phyloP scores from a whole-genome alignment of 192 early-diverging fungal species.

The Umbelopsis vinacea region DNA sequence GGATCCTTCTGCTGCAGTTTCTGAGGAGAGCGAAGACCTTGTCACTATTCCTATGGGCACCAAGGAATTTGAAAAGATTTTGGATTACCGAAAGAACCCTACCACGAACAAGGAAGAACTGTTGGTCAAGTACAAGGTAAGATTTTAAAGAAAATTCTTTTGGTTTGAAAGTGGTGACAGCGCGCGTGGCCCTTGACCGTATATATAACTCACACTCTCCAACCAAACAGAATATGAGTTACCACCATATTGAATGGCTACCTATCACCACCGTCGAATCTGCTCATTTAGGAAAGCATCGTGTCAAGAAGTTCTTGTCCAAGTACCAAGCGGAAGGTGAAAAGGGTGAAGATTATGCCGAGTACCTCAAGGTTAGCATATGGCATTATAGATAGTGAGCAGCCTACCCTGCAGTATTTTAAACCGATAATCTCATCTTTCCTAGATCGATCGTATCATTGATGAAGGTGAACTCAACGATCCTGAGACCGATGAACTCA shows the following conservation, averaged over 20 bases:
- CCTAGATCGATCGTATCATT: conserved; percentile 81
- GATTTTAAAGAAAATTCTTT: background rate
- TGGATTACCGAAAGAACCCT: conserved; percentile 49
- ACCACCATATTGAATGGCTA: conserved; percentile 77
- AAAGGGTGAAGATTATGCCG: conserved; percentile 66
- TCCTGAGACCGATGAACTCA: conserved; percentile 47
- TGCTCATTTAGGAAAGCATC: conserved; percentile 66
- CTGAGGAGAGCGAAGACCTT: conserved; percentile 44
- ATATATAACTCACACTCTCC: too few relatives aligned
- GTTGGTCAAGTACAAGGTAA: conserved; percentile 82
- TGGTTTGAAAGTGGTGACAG: background rate
- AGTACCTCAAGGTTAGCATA: conserved; percentile 59
- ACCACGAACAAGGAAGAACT: conserved; percentile 62
- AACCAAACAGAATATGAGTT: conserved; percentile 59
- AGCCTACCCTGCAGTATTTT: background rate
- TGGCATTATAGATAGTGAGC: background rate
- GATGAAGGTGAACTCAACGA: conserved; percentile 79
- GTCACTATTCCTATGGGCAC: conserved; percentile 60
- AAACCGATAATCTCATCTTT: background rate
- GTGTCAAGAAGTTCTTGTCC: conserved; percentile 76
- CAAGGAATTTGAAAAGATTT: conserved; percentile 54
- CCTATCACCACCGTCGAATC: conserved; percentile 47
- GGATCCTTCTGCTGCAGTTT: conserved; percentile 8
- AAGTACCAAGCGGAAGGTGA: conserved; percentile 61
- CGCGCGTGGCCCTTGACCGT: background rate